phyloP scores from a whole-genome alignment of 371 early-diverging fungal species.

The Saksenaea oblongispora region DNA sequence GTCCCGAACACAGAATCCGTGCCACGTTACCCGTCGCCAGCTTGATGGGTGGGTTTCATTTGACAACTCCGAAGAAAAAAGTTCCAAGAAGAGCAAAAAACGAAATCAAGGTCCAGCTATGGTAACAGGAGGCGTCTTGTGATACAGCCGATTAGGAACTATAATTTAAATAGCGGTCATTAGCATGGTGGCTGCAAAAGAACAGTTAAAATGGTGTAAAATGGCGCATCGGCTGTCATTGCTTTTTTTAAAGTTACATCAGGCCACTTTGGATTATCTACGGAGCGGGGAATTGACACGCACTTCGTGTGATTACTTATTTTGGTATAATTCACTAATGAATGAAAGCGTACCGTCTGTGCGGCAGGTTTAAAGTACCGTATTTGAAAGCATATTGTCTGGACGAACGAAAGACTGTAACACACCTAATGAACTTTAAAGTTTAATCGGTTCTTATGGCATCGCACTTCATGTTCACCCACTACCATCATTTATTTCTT shows the following conservation, averaged over 20 bases:
- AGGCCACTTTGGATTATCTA: background rate
- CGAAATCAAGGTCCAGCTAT: too few relatives aligned
- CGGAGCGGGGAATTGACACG: constrained; percentile 4
- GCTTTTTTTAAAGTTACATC: background rate
- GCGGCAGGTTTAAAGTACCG: background rate
- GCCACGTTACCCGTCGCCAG: constrained; percentile 4
- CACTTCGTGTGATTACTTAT: constrained; percentile 1
- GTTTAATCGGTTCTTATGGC: background rate
- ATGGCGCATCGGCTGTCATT: background rate
- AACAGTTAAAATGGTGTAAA: too few relatives aligned
- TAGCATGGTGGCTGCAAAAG: too few relatives aligned
- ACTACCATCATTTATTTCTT: background rate
- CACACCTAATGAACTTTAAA: background rate
- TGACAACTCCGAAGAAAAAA: background rate
- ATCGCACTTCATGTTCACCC: background rate
- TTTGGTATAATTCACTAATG: constrained; percentile 4
- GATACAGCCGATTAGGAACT: too few relatives aligned
- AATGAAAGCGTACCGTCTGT: background rate
- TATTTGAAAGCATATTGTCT: background rate
- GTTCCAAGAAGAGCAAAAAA: too few relatives aligned
- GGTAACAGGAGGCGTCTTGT: too few relatives aligned
- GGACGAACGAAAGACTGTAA: background rate
- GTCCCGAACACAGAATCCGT: background rate
- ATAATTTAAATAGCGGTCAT: too few relatives aligned
- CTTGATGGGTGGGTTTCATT: constrained; percentile 2